phyloP scores from a whole-genome alignment of 805 yeast genomes.

The Metschnikowia amazonensis region DNA sequence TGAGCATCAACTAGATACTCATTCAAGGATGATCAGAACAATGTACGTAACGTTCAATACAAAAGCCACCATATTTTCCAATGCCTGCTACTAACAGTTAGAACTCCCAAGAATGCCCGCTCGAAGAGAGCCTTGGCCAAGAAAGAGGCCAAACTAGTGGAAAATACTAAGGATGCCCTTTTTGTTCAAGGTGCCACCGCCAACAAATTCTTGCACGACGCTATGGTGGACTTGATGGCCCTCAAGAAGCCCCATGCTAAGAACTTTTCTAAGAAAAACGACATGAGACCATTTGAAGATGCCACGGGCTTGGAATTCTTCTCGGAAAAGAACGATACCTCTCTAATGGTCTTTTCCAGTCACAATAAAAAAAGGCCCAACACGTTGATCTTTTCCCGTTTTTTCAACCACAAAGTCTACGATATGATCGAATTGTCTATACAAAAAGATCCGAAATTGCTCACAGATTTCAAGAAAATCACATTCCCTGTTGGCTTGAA shows the following conservation, averaged over 20 bases:
- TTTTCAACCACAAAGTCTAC: slow-evolving; percentile 83
- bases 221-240: slow-evolving; percentile 82
- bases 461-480: slow-evolving; percentile 72
- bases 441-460: slow-evolving; percentile 59
- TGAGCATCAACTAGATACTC: slow-evolving; percentile 13
- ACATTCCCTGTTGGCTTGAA: slow-evolving; percentile 87
- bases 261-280: slow-evolving; percentile 85
- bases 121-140: slow-evolving; percentile 91
- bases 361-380: slow-evolving; percentile 91
- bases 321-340: slow-evolving; percentile 89
- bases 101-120: slow-evolving; percentile 91
- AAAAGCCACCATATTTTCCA: neutral
- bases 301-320: slow-evolving; percentile 80
- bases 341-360: slow-evolving; percentile 74
- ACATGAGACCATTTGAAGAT: slow-evolving; percentile 90
- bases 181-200: slow-evolving; percentile 88
- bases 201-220: slow-evolving; percentile 77
- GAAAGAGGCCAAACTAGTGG: slow-evolving; percentile 82
- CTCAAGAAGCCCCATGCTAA: slow-evolving; percentile 87
- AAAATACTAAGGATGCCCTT: slow-evolving; percentile 84
- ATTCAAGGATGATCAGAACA: slow-evolving; percentile 32
- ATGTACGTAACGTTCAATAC: slow-evolving; percentile 24
- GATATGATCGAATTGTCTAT: slow-evolving; percentile 91
- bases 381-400: slow-evolving; percentile 80
- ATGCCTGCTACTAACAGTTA: slow-evolving; percentile 21